Base-by-base conservation (phyloP, 148 eudicot species). In the Rhododendron molle region DNA sequence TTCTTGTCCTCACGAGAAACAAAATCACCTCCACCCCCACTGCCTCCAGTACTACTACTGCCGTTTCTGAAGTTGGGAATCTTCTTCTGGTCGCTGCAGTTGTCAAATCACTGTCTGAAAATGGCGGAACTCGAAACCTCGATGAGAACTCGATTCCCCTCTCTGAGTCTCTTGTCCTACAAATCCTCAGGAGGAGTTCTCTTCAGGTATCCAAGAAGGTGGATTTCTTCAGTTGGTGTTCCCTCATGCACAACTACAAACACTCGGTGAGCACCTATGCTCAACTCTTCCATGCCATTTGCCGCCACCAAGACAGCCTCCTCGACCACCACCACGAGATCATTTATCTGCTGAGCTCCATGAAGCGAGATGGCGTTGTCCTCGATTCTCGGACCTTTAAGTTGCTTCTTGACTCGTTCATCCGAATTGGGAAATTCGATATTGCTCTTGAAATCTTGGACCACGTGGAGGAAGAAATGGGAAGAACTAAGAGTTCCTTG, bases 151-250 rank as follows among this genome's bases (percentile, higher is more conserved):
- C 89, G 2, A 87, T 93, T 84, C 86, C 92, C 40, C 83, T 94
- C 60, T 91, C 93, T 1, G 97, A 94, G 77, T 83, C 85, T 79
- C 89, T 95, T 44, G 94, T 94, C 85, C 89, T 90, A 23, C 89
- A 91, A 85, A 86, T 94, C 62, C 94, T 95, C 54, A 85, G 83
- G 30, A 91, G 91, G 54, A 85, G 80, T 54, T 89, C 93, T 46
- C 88, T 94, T 76, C 93, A 92, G 67, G 85, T 90, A 46, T 83
- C 90, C 28, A 94, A 93, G 79, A 94, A 93, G 87, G 54, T 93
- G 78, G 92, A 91, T 79, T 95, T 94, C 81, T 94, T 95, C 86
- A 72, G 79, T 46, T 94, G 98, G 96, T 93, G 95, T 74, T 90
- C 93, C 44, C 88, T 86, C 13, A 92, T 83, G 84, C 85, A 81